Conservation (phyloP, 331 rosid species). For the Acacia pycnantha region DNA sequence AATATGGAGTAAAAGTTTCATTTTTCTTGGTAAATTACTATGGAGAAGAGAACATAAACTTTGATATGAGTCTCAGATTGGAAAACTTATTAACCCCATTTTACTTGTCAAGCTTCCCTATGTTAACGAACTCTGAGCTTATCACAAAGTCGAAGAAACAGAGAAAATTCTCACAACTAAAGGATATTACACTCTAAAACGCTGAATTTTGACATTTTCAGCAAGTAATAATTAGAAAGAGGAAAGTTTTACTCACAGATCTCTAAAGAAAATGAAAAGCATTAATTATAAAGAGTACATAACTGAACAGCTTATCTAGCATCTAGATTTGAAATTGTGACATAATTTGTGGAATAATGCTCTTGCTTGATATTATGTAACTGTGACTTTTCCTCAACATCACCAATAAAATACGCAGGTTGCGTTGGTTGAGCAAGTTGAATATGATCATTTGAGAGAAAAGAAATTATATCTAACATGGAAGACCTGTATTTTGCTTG, state of each 20-base stretch:
- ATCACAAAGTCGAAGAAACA: too few species aligned
- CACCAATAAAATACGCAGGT: conserved; percentile 50
- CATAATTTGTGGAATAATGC: neutral
- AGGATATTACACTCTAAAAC: too few species aligned
- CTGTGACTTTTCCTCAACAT: neutral
- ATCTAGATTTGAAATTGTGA: neutral
- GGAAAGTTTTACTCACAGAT: neutral
- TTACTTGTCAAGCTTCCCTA: too few species aligned
- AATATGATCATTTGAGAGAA: conserved; percentile 21
- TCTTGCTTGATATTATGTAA: neutral
- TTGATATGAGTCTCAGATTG: too few species aligned
- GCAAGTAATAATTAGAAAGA: neutral
- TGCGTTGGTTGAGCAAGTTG: conserved; percentile 34
- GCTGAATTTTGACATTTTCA: neutral
- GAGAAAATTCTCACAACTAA: too few species aligned
- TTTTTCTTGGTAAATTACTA: too few species aligned
- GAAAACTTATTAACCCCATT: too few species aligned
- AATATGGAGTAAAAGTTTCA: too few species aligned
- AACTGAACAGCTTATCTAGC: neutral
- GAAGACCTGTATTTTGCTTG: neutral
- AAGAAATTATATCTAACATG: neutral
- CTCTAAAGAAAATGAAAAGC: neutral
- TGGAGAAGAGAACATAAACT: too few species aligned
- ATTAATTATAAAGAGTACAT: neutral
- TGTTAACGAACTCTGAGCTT: too few species aligned